Evolutionary conservation across 768 basidiomycete genomes (phyloP), one percentile per base, ranked within the genome.

Genomic region (Collybiopsis luxurians): DNA sequence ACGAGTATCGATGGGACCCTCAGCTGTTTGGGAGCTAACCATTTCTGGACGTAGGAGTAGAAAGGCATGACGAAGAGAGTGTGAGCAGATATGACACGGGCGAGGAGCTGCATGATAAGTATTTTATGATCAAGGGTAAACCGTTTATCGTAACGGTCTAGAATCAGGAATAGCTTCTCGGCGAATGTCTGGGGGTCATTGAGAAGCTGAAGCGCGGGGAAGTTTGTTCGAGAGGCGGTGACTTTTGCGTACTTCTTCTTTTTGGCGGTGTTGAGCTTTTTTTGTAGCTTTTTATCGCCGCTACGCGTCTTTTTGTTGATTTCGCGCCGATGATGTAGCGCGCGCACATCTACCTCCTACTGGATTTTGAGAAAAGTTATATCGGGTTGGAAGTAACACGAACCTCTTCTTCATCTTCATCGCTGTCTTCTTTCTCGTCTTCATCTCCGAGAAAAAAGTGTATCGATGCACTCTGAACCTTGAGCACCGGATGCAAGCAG

Each of bases 101-200:
- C 90, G 44, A 98, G 83, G 49, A 99, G 87, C 67, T 97, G 94
- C 93, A 98, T 96, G 68, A 98, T 79, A 60, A 98, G 80, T 56
- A 99, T 89, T 74, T 97, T 98, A 79, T 98, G 97, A 64, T 98
- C 95, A 56, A 98, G 82, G 30, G 92, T 90, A 68, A 92, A 94
- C n/a, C 89, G 89, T 70, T 93, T 95, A 79, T 98, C 96, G 70
- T 95, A 86, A 43, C 79, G 81, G 63, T 85, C 85, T 40, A 99
- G 75, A 51, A 83, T 80, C 63, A 94, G 89, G 67, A 93, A 97
- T 0, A 99, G 80, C 70, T 90, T 95, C 73, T 99, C 97, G 26
- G 85, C 87, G 67, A 98, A 98, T 0, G 89, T 90, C 70, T 99
- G 96, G 2, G 97, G 94, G 67, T 99, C 97, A 63, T 95, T 84